Evolutionary conservation across 2,329 filamentous ascomycete genomes (phyloP).

Genomic region (Venturia effusa): DNA sequence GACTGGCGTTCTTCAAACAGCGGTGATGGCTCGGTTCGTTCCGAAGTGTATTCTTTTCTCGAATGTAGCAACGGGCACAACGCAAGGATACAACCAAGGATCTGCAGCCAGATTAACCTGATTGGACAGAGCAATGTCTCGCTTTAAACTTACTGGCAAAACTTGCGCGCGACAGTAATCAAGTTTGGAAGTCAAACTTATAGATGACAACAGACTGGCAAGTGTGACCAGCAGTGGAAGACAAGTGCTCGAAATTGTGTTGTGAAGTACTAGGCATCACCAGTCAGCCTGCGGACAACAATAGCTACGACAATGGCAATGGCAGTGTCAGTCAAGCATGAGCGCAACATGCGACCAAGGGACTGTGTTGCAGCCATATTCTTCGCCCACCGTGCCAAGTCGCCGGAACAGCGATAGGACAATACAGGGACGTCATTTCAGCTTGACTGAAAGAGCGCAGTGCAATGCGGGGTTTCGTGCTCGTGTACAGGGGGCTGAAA

Average conservation of each 20-base stretch:
- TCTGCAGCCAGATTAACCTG: conserved; percentile 10
- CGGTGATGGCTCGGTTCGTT: background rate
- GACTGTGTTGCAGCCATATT: background rate
- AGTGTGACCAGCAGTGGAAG: background rate
- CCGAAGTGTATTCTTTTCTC: background rate
- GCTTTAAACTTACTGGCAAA: background rate
- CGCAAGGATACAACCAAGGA: conserved; percentile 2
- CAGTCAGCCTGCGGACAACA: background rate
- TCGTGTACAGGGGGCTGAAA: background rate
- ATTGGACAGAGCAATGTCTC: background rate
- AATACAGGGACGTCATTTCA: background rate
- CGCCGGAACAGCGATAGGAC: background rate
- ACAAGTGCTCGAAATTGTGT: background rate
- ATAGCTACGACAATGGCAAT: background rate
- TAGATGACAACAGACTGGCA: conserved; percentile 6
- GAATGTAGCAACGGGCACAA: background rate
- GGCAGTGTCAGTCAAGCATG: background rate
- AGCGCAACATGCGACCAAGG: background rate
- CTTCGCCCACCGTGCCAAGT: background rate
- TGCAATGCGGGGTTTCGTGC: background rate
- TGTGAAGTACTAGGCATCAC: background rate
- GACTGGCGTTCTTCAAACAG: background rate
- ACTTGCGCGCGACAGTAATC: background rate
- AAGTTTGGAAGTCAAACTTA: background rate
- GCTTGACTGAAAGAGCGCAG: background rate